Evolutionary conservation across 139 green algal genomes (phyloP).

Genomic region (Chlorella sorokiniana): DNA sequence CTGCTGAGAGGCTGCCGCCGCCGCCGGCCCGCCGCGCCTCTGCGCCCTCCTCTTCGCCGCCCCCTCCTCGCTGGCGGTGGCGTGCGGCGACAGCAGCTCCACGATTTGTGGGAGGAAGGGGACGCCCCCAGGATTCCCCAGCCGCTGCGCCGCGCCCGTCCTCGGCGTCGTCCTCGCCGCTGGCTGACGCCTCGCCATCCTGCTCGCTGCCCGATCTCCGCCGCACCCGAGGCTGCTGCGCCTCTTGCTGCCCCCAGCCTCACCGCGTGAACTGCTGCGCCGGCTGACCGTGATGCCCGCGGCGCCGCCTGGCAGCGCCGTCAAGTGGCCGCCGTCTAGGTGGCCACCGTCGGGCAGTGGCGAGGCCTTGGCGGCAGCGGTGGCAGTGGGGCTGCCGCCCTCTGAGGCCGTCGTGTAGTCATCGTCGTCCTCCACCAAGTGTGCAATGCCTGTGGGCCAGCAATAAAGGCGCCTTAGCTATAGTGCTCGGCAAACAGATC

Average conservation of each 20-base stretch:
- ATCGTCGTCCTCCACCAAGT: conserved; percentile 21
- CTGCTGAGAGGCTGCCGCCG: not conserved
- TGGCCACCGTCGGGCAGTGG: too few species aligned
- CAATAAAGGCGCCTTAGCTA: not conserved
- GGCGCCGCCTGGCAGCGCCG: not conserved
- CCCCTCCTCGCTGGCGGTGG: not conserved
- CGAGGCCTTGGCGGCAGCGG: not conserved
- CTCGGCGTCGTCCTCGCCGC: not conserved
- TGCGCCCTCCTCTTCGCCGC: not conserved
- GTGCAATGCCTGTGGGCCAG: not conserved
- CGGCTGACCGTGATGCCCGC: not conserved
- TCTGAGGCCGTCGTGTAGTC: conserved; percentile 26
- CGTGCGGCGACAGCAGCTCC: conserved; percentile 3
- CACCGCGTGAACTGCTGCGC: not conserved
- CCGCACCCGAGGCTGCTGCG: not conserved
- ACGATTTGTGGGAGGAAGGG: conserved; percentile 30
- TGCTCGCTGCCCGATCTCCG: not conserved
- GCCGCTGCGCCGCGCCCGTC: not conserved
- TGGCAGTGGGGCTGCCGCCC: not conserved
- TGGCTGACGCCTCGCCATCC: not conserved
- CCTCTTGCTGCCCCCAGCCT: not conserved
- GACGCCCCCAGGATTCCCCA: conserved; percentile 12
- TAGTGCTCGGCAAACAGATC: not conserved
- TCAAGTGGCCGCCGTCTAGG: conserved; percentile 34
- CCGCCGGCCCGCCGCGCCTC: not conserved